phyloP scores from a whole-genome alignment of 108 stramenopile genomes.

The Pseudonitzschia multiseries region DNA sequence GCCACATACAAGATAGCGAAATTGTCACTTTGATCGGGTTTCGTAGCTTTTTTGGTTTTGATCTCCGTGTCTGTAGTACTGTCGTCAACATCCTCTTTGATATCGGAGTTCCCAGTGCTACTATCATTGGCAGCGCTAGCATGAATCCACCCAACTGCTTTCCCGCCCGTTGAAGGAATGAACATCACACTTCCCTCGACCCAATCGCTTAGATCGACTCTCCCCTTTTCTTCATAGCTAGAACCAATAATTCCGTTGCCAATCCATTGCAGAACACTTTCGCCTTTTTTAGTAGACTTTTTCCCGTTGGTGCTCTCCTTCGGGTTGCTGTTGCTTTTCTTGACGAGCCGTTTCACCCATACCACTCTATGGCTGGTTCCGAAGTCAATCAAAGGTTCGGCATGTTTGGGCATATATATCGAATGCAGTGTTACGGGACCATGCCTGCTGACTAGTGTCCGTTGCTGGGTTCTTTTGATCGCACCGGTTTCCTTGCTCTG shows the following conservation, averaged over 20 bases:
- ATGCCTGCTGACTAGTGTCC: constrained; percentile 44
- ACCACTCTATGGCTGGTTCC: constrained; percentile 56
- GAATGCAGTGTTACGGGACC: constrained; percentile 4
- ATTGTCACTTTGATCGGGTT: background rate
- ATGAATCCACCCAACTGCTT: constrained; percentile 71
- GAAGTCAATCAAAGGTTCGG: constrained; percentile 63
- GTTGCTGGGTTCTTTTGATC: constrained; percentile 46
- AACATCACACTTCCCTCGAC: constrained; percentile 48
- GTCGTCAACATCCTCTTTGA: constrained; percentile 5
- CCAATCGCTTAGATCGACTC: constrained; percentile 48
- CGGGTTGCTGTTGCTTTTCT: background rate
- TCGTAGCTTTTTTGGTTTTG: background rate
- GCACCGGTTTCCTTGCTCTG: constrained; percentile 27
- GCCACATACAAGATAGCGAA: constrained; percentile 22
- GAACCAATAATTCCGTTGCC: constrained; percentile 76
- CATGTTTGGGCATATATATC: constrained; percentile 39
- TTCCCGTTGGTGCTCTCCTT: background rate
- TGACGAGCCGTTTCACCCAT: constrained; percentile 35
- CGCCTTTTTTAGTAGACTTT: background rate
- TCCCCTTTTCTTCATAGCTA: constrained; percentile 50
- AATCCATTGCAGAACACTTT: constrained; percentile 41
- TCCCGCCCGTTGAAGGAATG: constrained; percentile 49
- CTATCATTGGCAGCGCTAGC: background rate
- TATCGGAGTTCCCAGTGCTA: background rate
- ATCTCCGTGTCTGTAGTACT: background rate